Conservation (phyloP, 2,329 filamentous ascomycete species). For the Myriosclerotinia scirpicola region DNA sequence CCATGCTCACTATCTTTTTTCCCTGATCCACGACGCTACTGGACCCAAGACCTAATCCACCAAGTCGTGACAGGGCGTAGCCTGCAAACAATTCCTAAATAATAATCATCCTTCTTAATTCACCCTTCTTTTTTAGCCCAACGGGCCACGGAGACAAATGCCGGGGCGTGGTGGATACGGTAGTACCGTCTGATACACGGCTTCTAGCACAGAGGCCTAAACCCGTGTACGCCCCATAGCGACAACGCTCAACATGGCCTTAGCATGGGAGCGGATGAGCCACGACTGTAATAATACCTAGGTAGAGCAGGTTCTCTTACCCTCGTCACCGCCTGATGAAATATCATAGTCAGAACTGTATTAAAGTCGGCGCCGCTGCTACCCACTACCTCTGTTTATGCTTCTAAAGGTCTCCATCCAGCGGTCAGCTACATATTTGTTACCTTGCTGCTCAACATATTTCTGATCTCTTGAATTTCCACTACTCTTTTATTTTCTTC, state of each 20-base stretch:
- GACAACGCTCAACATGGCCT: slow-evolving; percentile 24
- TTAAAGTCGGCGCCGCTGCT: slow-evolving; percentile 21
- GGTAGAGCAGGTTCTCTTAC: slow-evolving; percentile 20
- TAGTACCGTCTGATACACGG: slow-evolving; percentile 31
- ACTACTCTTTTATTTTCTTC: slow-evolving; percentile 14
- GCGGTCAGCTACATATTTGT: slow-evolving; percentile 25
- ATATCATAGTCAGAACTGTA: slow-evolving; percentile 6
- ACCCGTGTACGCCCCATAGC: slow-evolving; percentile 21
- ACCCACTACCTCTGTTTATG: slow-evolving; percentile 9
- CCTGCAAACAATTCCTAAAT: slow-evolving; percentile 27
- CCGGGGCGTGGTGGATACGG: slow-evolving; percentile 28
- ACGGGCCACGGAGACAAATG: slow-evolving; percentile 32
- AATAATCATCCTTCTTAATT: background rate
- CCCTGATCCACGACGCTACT: slow-evolving; percentile 20
- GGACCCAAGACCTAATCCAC: slow-evolving; percentile 12
- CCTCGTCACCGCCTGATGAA: slow-evolving; percentile 22
- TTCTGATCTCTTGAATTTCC: slow-evolving; percentile 1
- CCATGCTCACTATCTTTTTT: slow-evolving; percentile 11
- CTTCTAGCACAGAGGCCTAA: slow-evolving; percentile 23
- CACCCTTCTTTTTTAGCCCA: slow-evolving; percentile 23
- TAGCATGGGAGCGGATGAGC: slow-evolving; percentile 24
- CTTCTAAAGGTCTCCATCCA: slow-evolving; percentile 18
- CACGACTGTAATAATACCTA: slow-evolving; percentile 21
- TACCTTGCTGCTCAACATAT: slow-evolving; percentile 16
- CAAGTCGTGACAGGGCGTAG: slow-evolving; percentile 18